Base-by-base conservation (phyloP, 2,329 filamentous ascomycete species). In the Rhynchosporium agropyri region DNA sequence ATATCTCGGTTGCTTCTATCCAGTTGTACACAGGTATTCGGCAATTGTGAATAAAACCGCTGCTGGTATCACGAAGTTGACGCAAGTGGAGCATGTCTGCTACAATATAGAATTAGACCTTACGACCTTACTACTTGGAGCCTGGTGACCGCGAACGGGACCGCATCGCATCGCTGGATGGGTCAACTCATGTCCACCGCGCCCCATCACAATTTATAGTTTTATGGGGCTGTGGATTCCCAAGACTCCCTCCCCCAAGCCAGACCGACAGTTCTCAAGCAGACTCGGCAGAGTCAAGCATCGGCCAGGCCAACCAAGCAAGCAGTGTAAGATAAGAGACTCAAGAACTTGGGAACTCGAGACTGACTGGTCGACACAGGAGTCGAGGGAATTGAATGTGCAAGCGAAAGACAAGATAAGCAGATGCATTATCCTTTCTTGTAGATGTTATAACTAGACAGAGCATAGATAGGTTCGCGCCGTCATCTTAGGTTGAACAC, bases 51-150 rank as follows among this genome's bases (percentile, higher is more conserved):
- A 20, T 20, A 20, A 20, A 20, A 20, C 20, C 20, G 20, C 20
- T 20, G 20, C 20, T 20, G 20, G 20, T 33, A 26, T 20, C 8
- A 13, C 8, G n/a, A 40, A 12, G 20, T 42, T 29, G 51, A 40
- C 51, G 51, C 36, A 26, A 10, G 20, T 20, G 51, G 51, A 26
- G 38, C n/a, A 5, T n/a, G 38, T 54, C 50, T 33, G 20, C 15
- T 13, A 57, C 3, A 28, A 33, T 61, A 56, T 56, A 61, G 38
- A 56, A 20, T 20, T 49, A 43, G 33, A 50, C 51, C 59, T 61
- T 49, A 61, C 59, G 20, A 20, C 20, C 20, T 20, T 36, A 15
- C 42, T 50, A 50, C 45, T 60, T 20, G 20, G 20, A 46, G 58
- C 43, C 15, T 54, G 20, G 49, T 36, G 36, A 13, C 46, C 53